Conservation (phyloP, 208 protist species). For the Leishmania amazonensis region DNA sequence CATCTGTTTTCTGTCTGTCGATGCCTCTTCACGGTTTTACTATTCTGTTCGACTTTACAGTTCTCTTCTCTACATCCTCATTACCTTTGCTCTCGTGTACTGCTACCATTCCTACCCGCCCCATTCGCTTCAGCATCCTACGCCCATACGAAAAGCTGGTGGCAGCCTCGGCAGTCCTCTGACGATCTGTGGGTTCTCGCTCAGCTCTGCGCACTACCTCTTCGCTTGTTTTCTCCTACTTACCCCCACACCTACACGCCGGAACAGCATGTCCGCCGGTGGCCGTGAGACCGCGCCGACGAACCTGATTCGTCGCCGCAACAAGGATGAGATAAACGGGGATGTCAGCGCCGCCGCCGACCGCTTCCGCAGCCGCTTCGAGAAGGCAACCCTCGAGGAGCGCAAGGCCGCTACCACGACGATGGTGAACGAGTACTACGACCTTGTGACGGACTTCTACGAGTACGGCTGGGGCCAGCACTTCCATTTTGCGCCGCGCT, state of each 20-base stretch:
- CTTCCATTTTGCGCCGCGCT: conserved; percentile 95
- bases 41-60: neutral
- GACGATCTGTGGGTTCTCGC: neutral
- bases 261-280: conserved; percentile 57
- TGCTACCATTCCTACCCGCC: too few relatives aligned
- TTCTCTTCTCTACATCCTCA: neutral
- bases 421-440: conserved; percentile 97
- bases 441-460: conserved; percentile 98
- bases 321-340: conserved; percentile 47
- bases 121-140: too few relatives aligned
- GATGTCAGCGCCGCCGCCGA: conserved; percentile 69
- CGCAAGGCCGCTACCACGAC: conserved; percentile 70
- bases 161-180: neutral
- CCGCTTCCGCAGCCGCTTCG: conserved; percentile 84
- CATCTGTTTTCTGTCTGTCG: neutral
- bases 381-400: conserved; percentile 60
- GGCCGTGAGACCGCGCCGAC: conserved; percentile 41
- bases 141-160: neutral
- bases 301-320: conserved; percentile 67
- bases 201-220: neutral
- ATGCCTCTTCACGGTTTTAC: neutral
- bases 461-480: conserved; percentile 97
- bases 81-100: neutral
- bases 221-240: neutral
- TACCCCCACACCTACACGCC: neutral